phyloP scores from a whole-genome alignment of 2,329 filamentous ascomycete species.

The Domatiomyces catenatus region DNA sequence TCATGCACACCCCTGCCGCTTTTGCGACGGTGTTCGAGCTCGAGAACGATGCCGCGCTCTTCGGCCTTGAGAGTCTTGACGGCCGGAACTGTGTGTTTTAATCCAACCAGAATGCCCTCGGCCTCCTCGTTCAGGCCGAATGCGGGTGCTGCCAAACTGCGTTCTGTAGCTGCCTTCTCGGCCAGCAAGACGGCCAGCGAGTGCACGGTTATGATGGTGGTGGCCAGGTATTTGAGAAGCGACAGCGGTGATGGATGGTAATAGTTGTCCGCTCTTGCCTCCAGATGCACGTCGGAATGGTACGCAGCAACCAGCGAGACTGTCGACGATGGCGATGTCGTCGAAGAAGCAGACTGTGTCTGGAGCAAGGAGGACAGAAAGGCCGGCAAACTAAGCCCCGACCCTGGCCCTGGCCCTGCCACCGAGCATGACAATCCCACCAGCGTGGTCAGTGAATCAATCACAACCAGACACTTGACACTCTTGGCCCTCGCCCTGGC shows the following conservation, averaged over 20 bases:
- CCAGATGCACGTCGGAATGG: constrained; percentile 60
- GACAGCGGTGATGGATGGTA: constrained; percentile 53
- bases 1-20: constrained; percentile 66
- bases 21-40: constrained; percentile 73
- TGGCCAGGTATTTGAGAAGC: constrained; percentile 71
- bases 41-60: constrained; percentile 50
- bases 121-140: constrained; percentile 64
- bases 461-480: constrained; percentile 10
- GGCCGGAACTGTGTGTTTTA: constrained; percentile 21
- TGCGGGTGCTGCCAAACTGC: constrained; percentile 57
- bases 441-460: constrained; percentile 11
- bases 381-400: constrained; percentile 39
- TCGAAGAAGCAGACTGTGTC: constrained; percentile 27
- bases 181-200: constrained; percentile 61
- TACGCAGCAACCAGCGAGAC: constrained; percentile 65
- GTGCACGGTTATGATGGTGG: constrained; percentile 60
- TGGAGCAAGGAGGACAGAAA: constrained; percentile 57
- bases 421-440: constrained; percentile 7
- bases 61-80: constrained; percentile 5
- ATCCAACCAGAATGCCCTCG: constrained; percentile 62
- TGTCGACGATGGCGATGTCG: constrained; percentile 15
- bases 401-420: background rate
- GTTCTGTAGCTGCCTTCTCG: constrained; percentile 58
- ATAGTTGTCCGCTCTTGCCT: constrained; percentile 18
- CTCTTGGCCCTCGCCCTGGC: background rate